A percentile compares a stretch with the other conserved stretches of the same genome.
These are phyloP conservation scores for Venturia carpophila DNA, from an alignment of 2,329 filamentous ascomycete genomes.

Conservation along the genomic window DNA sequence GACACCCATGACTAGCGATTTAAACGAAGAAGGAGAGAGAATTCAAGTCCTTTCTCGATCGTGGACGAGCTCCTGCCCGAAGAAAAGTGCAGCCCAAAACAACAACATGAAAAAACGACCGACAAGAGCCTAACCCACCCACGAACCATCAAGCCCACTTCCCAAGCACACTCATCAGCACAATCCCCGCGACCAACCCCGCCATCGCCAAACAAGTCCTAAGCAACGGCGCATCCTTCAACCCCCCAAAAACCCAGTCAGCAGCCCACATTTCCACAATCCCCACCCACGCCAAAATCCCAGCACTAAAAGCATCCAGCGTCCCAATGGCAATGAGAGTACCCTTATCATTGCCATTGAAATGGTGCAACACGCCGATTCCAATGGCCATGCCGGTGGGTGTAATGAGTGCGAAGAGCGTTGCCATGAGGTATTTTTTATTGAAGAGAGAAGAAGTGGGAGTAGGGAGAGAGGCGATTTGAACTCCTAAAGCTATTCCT, in stretches of 20 bases:
- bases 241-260: conserved; percentile 55
- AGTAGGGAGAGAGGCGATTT: conserved; percentile 53
- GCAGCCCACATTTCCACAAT: conserved; percentile 72
- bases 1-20: background rate
- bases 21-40: too few relatives aligned
- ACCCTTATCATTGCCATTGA: conserved; percentile 63
- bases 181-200: conserved; percentile 54
- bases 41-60: too few relatives aligned
- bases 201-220: conserved; percentile 45
- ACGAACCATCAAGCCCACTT: conserved; percentile 53
- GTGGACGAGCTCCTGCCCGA: too few relatives aligned
- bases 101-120: too few relatives aligned
- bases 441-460: conserved; percentile 23
- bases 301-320: conserved; percentile 64
- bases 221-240: conserved; percentile 44
- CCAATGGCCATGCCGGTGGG: conserved; percentile 76
- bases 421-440: conserved; percentile 54
- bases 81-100: too few relatives aligned
- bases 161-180: conserved; percentile 63
- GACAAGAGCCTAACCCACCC: too few relatives aligned
- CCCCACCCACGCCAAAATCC: conserved; percentile 72
- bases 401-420: conserved; percentile 61
- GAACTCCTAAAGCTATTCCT: conserved; percentile 63
- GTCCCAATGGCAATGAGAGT: conserved; percentile 67
- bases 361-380: conserved; percentile 59